Evolutionary conservation across 345 rosid genomes (phyloP).

Genomic region (Hirschfeldia incana): DNA sequence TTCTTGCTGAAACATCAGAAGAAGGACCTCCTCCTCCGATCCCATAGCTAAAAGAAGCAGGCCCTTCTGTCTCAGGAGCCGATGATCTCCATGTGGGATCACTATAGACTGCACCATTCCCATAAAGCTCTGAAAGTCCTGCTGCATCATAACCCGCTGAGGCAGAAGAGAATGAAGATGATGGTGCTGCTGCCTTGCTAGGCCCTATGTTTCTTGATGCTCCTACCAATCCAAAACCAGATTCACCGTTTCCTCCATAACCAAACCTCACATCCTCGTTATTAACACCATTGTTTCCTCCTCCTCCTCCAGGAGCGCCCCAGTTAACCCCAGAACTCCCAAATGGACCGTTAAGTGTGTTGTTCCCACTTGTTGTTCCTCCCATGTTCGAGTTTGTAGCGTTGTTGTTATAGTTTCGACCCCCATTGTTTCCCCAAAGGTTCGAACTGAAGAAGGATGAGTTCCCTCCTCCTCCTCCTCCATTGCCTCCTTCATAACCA

Average conservation of each 20-base stretch:
- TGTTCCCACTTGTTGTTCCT: conserved; percentile 49
- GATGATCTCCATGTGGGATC: conserved; percentile 81
- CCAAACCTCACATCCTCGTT: conserved; percentile 33
- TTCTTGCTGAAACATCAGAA: conserved; percentile 65
- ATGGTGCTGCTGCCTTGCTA: conserved; percentile 43
- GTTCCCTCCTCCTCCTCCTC: conserved; percentile 48
- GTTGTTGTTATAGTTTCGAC: conserved; percentile 31
- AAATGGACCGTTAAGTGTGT: conserved; percentile 55
- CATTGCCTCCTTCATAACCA: conserved; percentile 54
- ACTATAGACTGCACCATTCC: conserved; percentile 66
- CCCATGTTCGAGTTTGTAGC: conserved; percentile 53
- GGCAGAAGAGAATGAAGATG: conserved; percentile 67
- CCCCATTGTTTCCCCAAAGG: conserved; percentile 78
- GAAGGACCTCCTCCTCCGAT: conserved; percentile 59
- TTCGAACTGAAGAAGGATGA: conserved; percentile 69
- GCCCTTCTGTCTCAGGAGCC: conserved; percentile 62
- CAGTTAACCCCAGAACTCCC: conserved; percentile 51
- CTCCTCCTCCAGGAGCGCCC: conserved; percentile 54
- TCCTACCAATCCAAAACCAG: conserved; percentile 35
- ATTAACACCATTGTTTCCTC: conserved; percentile 35
- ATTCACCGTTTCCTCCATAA: conserved; percentile 38
- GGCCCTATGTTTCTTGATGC: conserved; percentile 47
- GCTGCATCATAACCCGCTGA: conserved; percentile 52
- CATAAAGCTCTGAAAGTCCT: conserved; percentile 64
- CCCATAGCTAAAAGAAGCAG: conserved; percentile 70